These are phyloP conservation scores for Omphalotus guepiniiformis DNA, from an alignment of 768 basidiomycete species.

Conservation along the genomic window DNA sequence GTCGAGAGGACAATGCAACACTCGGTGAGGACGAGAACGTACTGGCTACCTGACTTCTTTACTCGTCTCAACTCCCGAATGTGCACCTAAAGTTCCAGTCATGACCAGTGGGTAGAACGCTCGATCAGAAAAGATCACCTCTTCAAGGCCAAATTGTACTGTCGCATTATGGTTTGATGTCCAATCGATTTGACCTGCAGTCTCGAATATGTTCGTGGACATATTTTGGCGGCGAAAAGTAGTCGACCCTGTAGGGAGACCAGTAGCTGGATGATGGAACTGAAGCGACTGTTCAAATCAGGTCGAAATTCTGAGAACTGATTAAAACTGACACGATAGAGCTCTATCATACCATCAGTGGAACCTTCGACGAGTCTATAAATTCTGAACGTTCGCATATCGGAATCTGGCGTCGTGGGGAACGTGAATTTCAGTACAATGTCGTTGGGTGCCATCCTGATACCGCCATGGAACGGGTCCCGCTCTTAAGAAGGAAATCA, in stretches of 20 bases:
- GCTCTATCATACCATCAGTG: constrained; percentile 24
- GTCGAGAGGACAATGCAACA: neutral
- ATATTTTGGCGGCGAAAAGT: constrained; percentile 46
- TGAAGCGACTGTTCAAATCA: constrained; percentile 13
- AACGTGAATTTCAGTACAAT: constrained; percentile 35
- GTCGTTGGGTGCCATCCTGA: constrained; percentile 33
- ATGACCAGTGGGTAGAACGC: neutral
- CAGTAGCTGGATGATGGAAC: constrained; percentile 44
- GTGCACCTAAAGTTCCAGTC: constrained; percentile 20
- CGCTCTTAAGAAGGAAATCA: too few relatives aligned
- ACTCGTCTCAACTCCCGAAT: constrained; percentile 44
- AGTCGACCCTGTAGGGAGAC: constrained; percentile 36
- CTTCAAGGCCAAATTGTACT: constrained; percentile 45
- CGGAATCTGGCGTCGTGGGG: constrained; percentile 23
- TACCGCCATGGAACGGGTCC: too few relatives aligned
- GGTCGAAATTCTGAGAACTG: neutral
- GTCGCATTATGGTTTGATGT: constrained; percentile 37
- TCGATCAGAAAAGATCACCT: constrained; percentile 25
- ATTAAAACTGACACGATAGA: constrained; percentile 37
- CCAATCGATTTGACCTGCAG: constrained; percentile 54
- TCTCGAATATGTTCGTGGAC: constrained; percentile 40
- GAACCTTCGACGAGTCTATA: constrained; percentile 27
- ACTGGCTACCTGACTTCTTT: constrained; percentile 51
- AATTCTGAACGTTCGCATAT: constrained; percentile 43
- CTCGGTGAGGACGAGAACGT: constrained; percentile 13